Percentiles rank a stretch among this genome's conserved stretches.
Conservation (phyloP, 495 filamentous ascomycete species). For the Penicillium desertorum region DNA sequence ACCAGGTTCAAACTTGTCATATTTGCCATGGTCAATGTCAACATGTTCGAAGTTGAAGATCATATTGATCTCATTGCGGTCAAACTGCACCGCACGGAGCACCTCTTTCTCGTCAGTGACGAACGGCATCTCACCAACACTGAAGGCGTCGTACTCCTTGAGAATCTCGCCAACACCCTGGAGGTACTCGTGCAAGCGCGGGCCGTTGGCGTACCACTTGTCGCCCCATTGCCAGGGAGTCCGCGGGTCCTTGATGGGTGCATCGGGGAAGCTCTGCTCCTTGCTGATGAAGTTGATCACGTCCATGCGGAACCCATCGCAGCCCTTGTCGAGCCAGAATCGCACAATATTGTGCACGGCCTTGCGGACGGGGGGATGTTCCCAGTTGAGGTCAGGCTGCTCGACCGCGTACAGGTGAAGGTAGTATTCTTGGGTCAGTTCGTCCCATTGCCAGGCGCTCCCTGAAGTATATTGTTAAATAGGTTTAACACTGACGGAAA, state of each 20-base stretch:
- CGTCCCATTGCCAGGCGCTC: slow-evolving; percentile 66
- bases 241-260: slow-evolving; percentile 52
- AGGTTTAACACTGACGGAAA: neutral
- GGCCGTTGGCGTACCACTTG: slow-evolving; percentile 62
- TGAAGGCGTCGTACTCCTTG: slow-evolving; percentile 65
- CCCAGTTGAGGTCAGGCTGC: slow-evolving; percentile 78
- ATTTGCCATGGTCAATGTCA: slow-evolving; percentile 56
- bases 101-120: slow-evolving; percentile 58
- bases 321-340: slow-evolving; percentile 70
- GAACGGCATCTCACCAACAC: slow-evolving; percentile 70
- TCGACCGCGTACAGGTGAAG: slow-evolving; percentile 64
- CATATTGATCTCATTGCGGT: slow-evolving; percentile 68
- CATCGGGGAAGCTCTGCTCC: slow-evolving; percentile 58
- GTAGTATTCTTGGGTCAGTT: slow-evolving; percentile 65
- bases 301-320: slow-evolving; percentile 70
- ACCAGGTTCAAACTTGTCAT: slow-evolving; percentile 51
- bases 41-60: slow-evolving; percentile 70
- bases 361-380: slow-evolving; percentile 57
- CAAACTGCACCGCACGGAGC: slow-evolving; percentile 55
- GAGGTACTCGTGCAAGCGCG: slow-evolving; percentile 64
- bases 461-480: slow-evolving; percentile 28
- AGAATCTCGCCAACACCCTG: slow-evolving; percentile 63
- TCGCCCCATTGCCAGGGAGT: slow-evolving; percentile 55
- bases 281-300: slow-evolving; percentile 69
- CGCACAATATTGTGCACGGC: slow-evolving; percentile 67